Evolutionary conservation across 306 rosid genomes (phyloP), one percentile per base, ranked within the genome.

Genomic region (Dalbergia cultrata): DNA sequence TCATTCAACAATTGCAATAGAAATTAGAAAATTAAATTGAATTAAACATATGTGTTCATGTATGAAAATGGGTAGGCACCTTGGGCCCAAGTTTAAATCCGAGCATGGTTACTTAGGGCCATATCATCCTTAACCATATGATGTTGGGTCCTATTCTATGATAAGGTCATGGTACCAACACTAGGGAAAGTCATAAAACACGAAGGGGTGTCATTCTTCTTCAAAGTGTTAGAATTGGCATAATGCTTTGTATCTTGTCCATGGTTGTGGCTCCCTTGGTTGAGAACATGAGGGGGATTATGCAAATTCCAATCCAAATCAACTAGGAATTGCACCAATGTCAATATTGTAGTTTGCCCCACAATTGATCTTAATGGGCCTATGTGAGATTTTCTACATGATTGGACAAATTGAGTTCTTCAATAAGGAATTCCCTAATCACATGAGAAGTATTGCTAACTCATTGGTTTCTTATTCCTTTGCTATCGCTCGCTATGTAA

Each of bases 371-470:
- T 35, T 91, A 5, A 35, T 91, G 91, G 97, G 98, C 0, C 18
- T 93, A 0, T 93, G 85, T 10, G 95, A 93, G 71, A 90, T 90
- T 0, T 91, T 93, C 57, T 85, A 79, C n/a, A 33, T 85, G 0
- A 88, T 93, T 47, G 98, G 89, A 45, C 82, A 84, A 18, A 80
- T 90, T 47, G 97, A 93, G 70, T 93, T 93, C 53, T 90, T 77
- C 69, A 91, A 90, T 52, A 72, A 71, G 74, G 90, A 93, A 67
- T 90, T 90, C 54, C 95, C 98, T 0, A 93, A 90, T 1, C 88
- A 89, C 64, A 87, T 91, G 91, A 90, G 90, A 13, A 91, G 97
- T 49, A 67, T 88, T 14, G 94, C 91, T 0, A 95, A 92, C 65
- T 75, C 97, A 0, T 85, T 92, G 7, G 68, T 90, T 53, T 86